Conservation (phyloP, 345 rosid species). For the Pistacia atlantica region DNA sequence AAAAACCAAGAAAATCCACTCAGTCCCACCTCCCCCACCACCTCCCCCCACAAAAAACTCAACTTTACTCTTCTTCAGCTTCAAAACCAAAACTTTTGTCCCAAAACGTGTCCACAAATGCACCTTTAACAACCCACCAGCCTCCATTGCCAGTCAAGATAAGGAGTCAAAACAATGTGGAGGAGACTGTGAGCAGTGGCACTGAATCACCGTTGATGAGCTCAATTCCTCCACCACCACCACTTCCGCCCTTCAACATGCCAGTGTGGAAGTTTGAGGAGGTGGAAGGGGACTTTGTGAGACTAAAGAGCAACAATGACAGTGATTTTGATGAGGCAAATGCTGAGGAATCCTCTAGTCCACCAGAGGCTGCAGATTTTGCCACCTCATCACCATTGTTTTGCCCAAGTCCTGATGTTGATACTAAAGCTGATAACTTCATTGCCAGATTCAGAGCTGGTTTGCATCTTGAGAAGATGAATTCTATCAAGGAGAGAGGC, state of each 20-base stretch:
- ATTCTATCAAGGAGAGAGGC: slow-evolving; percentile 46
- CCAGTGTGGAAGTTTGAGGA: slow-evolving; percentile 57
- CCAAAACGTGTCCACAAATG: neutral
- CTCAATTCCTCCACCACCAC: slow-evolving; percentile 77
- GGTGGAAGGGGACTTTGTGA: slow-evolving; percentile 68
- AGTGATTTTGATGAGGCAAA: slow-evolving; percentile 20
- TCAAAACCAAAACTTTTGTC: slow-evolving; percentile 15
- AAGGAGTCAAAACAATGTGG: slow-evolving; percentile 24
- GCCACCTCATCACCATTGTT: slow-evolving; percentile 25
- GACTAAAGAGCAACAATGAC: slow-evolving; percentile 59
- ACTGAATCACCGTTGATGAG: slow-evolving; percentile 51
- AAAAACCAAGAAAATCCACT: slow-evolving; percentile 42
- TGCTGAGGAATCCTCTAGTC: slow-evolving; percentile 36
- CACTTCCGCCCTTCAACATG: slow-evolving; percentile 80
- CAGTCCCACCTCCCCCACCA: slow-evolving; percentile 56
- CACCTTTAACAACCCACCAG: slow-evolving; percentile 20
- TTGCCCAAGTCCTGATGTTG: slow-evolving; percentile 90
- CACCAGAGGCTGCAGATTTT: slow-evolving; percentile 24
- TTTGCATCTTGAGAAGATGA: slow-evolving; percentile 67
- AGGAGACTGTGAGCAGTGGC: slow-evolving; percentile 39
- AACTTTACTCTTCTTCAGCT: slow-evolving; percentile 29
- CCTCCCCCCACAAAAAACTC: slow-evolving; percentile 23
- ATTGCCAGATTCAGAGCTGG: slow-evolving; percentile 84
- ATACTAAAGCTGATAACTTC: slow-evolving; percentile 83
- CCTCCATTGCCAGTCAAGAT: slow-evolving; percentile 35